Percentiles rank a stretch among this genome's conserved stretches.
These are phyloP conservation scores for Umbelopsis ramanniana DNA, from an alignment of 192 early-diverging fungal genomes.

Conservation along the genomic window DNA sequence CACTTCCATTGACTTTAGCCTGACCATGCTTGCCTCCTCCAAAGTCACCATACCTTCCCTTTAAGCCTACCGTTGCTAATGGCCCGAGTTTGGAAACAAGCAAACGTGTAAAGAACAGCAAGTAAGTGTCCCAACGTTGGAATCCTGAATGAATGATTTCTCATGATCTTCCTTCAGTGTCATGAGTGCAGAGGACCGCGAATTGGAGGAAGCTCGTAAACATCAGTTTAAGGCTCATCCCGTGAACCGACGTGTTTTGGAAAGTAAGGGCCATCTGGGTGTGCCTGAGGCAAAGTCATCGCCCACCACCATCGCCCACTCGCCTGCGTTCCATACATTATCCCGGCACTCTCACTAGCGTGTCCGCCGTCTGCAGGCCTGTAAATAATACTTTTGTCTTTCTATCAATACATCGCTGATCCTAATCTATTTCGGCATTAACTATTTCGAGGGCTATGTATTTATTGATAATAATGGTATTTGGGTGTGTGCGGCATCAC, in stretches of 20 bases:
- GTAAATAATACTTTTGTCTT: constrained; percentile 1
- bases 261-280: constrained; percentile 6
- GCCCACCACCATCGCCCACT: not conserved
- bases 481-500: not conserved
- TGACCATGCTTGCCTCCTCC: not conserved
- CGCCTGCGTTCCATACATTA: not conserved
- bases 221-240: constrained; percentile 22
- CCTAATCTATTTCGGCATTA: not conserved
- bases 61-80: not conserved
- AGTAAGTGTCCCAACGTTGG: not conserved
- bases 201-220: constrained; percentile 9
- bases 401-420: not conserved
- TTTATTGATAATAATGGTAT: constrained; percentile 16
- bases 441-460: not conserved
- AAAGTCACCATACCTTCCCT: constrained; percentile 3
- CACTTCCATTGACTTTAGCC: not conserved
- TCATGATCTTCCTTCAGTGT: not conserved
- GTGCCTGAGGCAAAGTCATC: constrained; percentile 12
- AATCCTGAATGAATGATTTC: not conserved
- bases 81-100: constrained; percentile 12
- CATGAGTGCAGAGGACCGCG: constrained; percentile 25
- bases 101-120: constrained; percentile 17
- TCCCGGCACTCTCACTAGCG: not conserved
- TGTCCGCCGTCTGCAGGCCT: not conserved
- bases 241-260: constrained; percentile 11